Base-by-base conservation (phyloP, 257 asterid genomes). In the Cordia subcordata region DNA sequence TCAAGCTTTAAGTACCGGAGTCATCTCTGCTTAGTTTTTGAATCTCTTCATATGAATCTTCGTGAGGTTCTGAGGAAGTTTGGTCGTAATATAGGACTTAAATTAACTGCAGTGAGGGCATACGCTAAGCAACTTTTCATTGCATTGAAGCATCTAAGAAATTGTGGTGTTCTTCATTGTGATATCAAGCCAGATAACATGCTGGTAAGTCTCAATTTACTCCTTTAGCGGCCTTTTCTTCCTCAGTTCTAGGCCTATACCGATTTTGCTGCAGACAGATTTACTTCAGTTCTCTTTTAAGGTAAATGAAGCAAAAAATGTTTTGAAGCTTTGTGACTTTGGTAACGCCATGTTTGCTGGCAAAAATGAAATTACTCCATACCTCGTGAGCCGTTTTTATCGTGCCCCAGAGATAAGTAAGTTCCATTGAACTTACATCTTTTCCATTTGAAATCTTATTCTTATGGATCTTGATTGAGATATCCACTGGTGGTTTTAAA, bases 281-380 rank as follows among this genome's bases (percentile, higher is more conserved):
- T 20, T 13, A 10, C 19, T 37, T 38, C 44, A 53, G 50, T 57
- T 53, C 39, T 63, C 23, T 50, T 61, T 42, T 5, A 58, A 93
- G 99, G 99, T 93, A 61, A 93, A 87, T 67, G 99, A 93, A 75
- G 88, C 97, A 13, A 93, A 89, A 68, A 87, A 85, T 61, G 88
- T 93, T 4, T 51, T 93, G 82, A 93, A 93, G 85, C 93, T 93
- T 49, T 93, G 99, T 56, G 97, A 93, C 78, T 93, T 93, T 53
- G 99, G 99, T 44, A 93, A 85, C 82, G 97, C 99, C 66, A 93
- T 93, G 99, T 89, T 93, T 85, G 94, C 96, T 77, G 99, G 99
- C 14, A 90, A 82, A 85, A 93, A 93, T 72, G 97, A 89, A 78
- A 78, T 93, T 62, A 90, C 99, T 61, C 97, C 99, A 19, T 93